Base-by-base conservation (phyloP, 2,329 filamentous ascomycete species). In the Knufia fluminis region DNA sequence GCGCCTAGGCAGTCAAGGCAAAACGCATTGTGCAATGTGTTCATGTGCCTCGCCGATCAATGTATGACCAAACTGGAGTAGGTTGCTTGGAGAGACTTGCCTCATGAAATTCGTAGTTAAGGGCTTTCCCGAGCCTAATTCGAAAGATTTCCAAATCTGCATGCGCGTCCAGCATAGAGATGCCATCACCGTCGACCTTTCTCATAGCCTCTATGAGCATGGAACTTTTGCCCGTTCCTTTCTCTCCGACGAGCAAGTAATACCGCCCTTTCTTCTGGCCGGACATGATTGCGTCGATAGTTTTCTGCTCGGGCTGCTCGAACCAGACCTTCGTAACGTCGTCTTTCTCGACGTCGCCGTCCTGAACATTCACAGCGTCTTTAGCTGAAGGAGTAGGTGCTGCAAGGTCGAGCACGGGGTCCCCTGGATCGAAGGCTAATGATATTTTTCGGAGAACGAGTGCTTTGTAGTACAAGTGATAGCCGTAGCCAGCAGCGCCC, bases 61-160 rank as follows among this genome's bases (percentile, higher is more conserved):
- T n/a, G n/a, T n/a, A n/a, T n/a, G n/a, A n/a, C n/a, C n/a, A n/a
- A n/a, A n/a, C n/a, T n/a, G n/a, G n/a, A n/a, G n/a, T n/a, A n/a
- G n/a, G n/a, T n/a, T n/a, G n/a, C n/a, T n/a, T n/a, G n/a, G n/a
- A n/a, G n/a, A n/a, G n/a, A n/a, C n/a, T n/a, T n/a, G n/a, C n/a
- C n/a, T 97, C 92, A 63, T 97, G 88, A 60, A 86, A 98, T 64
- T 98, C 92, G 64, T 90, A 98, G 65, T 98, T 90, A 35, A 98
- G 74, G 1, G 90, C 88, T 64, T 95, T 96, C 22, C 92, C 92
- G 2, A 98, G 77, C 3, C 92, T 79, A 38, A 96, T 85, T 16
- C 92, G 85, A 65, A 98, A 94, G 52, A 98, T 94, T 62, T 98
- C 92, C 1, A 90, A 77, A 65, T 98, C 90, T 3, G 89, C 85